Conservation (phyloP, 1,284 basidiomycete genomes). For the Volvariella volvacea region DNA sequence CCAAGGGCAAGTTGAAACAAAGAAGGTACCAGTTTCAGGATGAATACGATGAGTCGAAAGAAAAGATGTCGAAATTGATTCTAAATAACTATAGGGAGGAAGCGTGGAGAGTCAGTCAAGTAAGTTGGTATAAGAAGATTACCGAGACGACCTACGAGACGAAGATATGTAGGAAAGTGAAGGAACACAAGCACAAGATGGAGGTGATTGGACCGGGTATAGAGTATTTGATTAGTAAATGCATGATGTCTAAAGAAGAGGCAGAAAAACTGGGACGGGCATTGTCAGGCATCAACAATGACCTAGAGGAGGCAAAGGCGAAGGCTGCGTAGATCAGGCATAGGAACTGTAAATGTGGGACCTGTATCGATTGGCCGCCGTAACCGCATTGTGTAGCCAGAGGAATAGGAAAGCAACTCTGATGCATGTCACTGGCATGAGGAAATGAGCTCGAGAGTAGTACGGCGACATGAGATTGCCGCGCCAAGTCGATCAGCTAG, state of each 20-base stretch:
- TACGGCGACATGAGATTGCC: no score
- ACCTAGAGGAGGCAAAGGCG: no score
- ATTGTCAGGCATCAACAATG: no score
- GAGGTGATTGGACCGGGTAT: conserved; percentile 10
- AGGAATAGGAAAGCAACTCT: no score
- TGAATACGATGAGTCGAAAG: conserved; percentile 18
- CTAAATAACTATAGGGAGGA: conserved; percentile 5
- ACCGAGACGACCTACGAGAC: conserved; percentile 8
- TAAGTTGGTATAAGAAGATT: conserved; percentile 11
- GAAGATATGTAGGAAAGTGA: conserved; percentile 4
- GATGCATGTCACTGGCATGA: no score
- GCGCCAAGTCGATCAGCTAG: no score
- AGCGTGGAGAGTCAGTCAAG: conserved; percentile 10
- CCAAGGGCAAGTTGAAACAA: conserved; percentile 13
- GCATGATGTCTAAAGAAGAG: conserved; percentile 13
- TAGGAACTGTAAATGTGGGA: no score
- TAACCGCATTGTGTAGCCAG: no score
- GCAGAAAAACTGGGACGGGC: conserved; percentile 9
- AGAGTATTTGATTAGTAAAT: conserved; percentile 9
- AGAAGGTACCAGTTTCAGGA: conserved; percentile 12
- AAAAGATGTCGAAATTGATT: conserved; percentile 13
- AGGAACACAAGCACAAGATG: conserved; percentile 7
- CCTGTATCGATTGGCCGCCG: no score
- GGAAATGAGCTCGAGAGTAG: no score
- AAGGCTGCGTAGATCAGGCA: no score